Percentiles rank a stretch among this genome's conserved stretches.
These are phyloP conservation scores for Scenedesmus sp. DNA, from an alignment of 163 green algal genomes.

Conservation along the genomic window DNA sequence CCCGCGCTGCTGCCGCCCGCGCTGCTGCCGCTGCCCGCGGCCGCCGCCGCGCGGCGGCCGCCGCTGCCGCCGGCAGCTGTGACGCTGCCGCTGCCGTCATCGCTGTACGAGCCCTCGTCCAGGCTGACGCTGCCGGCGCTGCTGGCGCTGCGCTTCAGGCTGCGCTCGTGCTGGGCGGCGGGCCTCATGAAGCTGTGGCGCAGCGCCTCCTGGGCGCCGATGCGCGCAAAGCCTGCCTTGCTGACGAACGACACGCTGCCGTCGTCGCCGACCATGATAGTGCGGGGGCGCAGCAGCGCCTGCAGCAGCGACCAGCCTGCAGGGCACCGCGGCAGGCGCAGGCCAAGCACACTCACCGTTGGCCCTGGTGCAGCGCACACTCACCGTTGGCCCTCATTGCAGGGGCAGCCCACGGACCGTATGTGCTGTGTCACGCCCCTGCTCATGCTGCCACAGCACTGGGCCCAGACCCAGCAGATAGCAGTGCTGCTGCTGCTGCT, in stretches of 20 bases:
- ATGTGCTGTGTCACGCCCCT: too few species aligned
- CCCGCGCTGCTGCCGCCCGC: background rate
- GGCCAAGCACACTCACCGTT: too few species aligned
- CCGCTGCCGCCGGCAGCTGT: slow-evolving; percentile 5
- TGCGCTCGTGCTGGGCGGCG: slow-evolving; percentile 32
- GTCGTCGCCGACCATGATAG: slow-evolving; percentile 59
- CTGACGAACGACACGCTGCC: slow-evolving; percentile 43
- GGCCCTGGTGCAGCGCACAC: too few species aligned
- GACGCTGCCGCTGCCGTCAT: slow-evolving; percentile 42
- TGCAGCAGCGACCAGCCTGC: slow-evolving; percentile 76
- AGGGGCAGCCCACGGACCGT: background rate
- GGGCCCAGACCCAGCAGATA: background rate
- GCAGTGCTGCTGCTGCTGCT: too few species aligned
- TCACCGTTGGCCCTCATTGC: too few species aligned
- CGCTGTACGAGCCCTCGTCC: slow-evolving; percentile 1
- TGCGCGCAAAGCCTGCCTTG: background rate
- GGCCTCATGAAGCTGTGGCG: slow-evolving; percentile 39
- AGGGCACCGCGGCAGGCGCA: background rate
- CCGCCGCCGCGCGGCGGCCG: slow-evolving; percentile 39
- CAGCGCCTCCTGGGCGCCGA: slow-evolving; percentile 48
- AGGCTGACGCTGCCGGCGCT: background rate
- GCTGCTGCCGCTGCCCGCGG: slow-evolving; percentile 27
- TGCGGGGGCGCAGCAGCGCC: slow-evolving; percentile 72
- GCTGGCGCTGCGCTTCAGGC: background rate
- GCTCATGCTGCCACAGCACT: too few species aligned